Evolutionary conservation across 2,329 filamentous ascomycete genomes (phyloP), one percentile per base, ranked within the genome.

Genomic region (Septoria linicola): DNA sequence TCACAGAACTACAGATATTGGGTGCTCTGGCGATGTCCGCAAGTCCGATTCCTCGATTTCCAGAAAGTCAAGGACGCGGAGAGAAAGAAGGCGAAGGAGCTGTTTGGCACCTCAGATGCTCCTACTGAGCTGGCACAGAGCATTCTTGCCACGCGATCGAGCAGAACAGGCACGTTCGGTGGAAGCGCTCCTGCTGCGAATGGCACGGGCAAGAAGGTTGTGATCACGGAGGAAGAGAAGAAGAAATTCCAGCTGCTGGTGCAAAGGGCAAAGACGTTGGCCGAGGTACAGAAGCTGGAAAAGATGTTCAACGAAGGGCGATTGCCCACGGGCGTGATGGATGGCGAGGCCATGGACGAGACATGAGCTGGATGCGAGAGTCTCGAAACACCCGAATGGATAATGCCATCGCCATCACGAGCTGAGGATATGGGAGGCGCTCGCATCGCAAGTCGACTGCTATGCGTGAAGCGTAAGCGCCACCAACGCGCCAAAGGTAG

Each of bases 301-400:
- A 95, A 92, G 76, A 89, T 93, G 71, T 73, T 97, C 59, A 88
- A 88, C 57, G 92, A 97, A 70, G 93, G 93, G 1, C 79, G 88
- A 65, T 79, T 97, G 70, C 92, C 92, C 2, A 42, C 59, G 20
- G 65, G 63, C 10, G 56, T 67, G 1, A 55, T 56, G 34, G 59
- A 59, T 25, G 62, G 60, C 19, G 63, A 61, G 41, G 60, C 44
- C 14, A 68, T 68, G 66, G 65, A 69, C 42, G 62, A 66, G 52
- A 67, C 63, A 25, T 68, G 64, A 68, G 34, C 3, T 34, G 14
- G 8, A 2, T 27, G 16, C 20, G 19, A 11, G 23, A 19, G 17
- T 13, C 17, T 19, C 13, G 21, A 47, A 23, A 43, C 27, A 25
- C 19, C 35, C 19, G 20, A 37, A 4, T 23, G 1, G 39, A 27